These are phyloP conservation scores for Populus simonii DNA, from an alignment of 345 rosid genomes.

Conservation along the genomic window DNA sequence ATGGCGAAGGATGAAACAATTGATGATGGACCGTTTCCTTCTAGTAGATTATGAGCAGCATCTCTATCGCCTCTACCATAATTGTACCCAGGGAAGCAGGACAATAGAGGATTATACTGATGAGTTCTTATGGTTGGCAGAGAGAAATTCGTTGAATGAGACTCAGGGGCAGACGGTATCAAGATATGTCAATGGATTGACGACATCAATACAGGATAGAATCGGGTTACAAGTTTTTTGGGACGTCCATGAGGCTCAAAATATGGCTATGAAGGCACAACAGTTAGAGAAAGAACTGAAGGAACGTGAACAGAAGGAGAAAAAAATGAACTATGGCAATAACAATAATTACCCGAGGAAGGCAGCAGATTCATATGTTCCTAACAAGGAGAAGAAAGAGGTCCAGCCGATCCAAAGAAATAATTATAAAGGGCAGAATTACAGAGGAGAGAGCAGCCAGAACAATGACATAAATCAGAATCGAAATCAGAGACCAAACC, in stretches of 20 bases:
- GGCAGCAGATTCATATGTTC: not conserved
- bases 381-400: not conserved
- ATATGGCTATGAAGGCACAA: not conserved
- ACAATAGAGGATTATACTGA: rapidly evolving
- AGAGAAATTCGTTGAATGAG: not conserved
- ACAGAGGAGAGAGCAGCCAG: not conserved
- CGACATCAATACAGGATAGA: not conserved
- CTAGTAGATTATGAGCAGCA: not conserved
- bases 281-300: not conserved
- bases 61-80: not conserved
- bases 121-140: not conserved
- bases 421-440: not conserved
- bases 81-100: not conserved
- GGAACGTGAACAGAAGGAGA: not conserved
- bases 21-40: not conserved
- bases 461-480: not conserved
- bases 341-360: not conserved
- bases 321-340: too few relatives aligned
- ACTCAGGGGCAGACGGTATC: not conserved
- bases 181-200: not conserved
- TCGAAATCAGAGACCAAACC: not conserved
- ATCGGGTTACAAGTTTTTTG: not conserved
- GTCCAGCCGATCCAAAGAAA: too few relatives aligned
- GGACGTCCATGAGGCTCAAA: not conserved
- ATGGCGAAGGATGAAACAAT: not conserved